phyloP scores from a whole-genome alignment of 106 monocot species.

The Cymbidium sinense region DNA sequence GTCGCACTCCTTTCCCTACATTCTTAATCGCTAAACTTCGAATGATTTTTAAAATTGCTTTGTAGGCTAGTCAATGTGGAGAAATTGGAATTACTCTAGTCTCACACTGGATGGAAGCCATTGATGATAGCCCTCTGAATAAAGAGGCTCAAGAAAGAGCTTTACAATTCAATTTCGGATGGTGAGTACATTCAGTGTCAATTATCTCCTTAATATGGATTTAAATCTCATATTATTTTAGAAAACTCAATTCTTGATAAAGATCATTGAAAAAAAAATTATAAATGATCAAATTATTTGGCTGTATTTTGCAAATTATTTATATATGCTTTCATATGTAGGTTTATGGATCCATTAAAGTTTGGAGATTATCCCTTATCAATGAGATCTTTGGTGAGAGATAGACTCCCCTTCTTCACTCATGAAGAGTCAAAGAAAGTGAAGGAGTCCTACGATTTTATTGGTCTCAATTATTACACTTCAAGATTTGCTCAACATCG shows the following conservation, averaged over 20 bases:
- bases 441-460: conserved; percentile 31
- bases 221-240: no score
- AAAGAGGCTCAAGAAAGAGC: conserved; percentile 9
- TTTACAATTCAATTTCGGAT: conserved; percentile 17
- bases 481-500: conserved; percentile 8
- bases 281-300: no score
- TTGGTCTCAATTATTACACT: conserved; percentile 46
- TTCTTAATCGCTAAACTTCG: no score
- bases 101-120: conserved; percentile 10
- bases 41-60: not conserved
- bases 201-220: no score
- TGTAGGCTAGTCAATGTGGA: conserved; percentile 25
- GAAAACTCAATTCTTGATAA: no score
- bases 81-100: conserved; percentile 22
- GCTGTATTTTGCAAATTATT: no score
- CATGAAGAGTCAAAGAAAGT: conserved; percentile 17
- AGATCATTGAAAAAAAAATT: no score
- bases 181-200: conserved; percentile 13
- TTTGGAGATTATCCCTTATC: conserved; percentile 34
- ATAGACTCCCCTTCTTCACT: conserved; percentile 36
- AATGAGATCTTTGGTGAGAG: conserved; percentile 23
- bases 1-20: no score
- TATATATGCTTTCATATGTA: not conserved
- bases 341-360: conserved; percentile 47
- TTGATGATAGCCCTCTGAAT: not conserved